Base-by-base conservation (phyloP, 108 stramenopile genomes). In the Skeletonema costatum region DNA sequence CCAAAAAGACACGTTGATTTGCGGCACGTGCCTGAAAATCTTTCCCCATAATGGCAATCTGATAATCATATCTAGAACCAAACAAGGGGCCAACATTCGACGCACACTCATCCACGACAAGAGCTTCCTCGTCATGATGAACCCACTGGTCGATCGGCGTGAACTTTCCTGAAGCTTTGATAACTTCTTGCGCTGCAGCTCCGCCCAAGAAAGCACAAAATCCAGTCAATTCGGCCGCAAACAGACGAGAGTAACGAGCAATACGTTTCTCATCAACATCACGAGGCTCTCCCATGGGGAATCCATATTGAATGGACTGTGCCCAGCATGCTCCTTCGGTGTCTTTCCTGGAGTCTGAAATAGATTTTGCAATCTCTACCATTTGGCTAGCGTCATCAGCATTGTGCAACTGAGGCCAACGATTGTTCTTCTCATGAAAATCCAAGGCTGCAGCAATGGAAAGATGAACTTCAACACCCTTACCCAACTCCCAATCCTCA, bases 131-230 rank as follows among this genome's bases (percentile, higher is more conserved):
- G 71, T 85, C 84, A 70, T 88, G 68, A 78, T 65, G 77, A 64
- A 92, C 77, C 89, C 92, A 76, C 85, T 85, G 84, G 64, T 85
- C 80, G 58, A 96, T 85, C 2, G 93, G 95, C 12, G 93, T 90
- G 83, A 86, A 96, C 75, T 95, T 95, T 13, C 95, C 95, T 13
- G 89, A 88, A 19, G 83, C 74, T 78, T 96, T 96, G 64, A 96
- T 93, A 5, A 95, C 91, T 69, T 96, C 95, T 78, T 96, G 95
- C 5, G 95, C 95, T 35, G 89, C 90, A 0, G 93, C 92, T 38
- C 95, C 95, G 17, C 95, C 95, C 58, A 93, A 79, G 76, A 93
- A 94, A 8, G 90, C 89, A 46, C 88, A 84, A 63, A 94, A 75
- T 7, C 92, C 91, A 68, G 92, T 88, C 42, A 91, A 66, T 62